Conservation (phyloP, 2,329 filamentous ascomycete genomes). For the Microcyclospora tardicrescens region DNA sequence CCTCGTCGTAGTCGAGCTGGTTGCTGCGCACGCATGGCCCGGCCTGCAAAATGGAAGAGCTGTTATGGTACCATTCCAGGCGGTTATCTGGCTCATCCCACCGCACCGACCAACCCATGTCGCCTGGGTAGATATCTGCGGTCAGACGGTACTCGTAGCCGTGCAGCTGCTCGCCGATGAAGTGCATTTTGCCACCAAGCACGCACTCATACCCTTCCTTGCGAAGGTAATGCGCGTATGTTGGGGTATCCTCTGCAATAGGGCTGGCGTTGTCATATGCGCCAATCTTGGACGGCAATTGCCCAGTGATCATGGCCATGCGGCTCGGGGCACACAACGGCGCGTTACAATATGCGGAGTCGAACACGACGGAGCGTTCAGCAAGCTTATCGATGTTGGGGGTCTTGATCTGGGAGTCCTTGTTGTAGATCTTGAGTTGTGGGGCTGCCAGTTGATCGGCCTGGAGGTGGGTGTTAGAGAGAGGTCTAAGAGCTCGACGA, state of each 20-base stretch:
- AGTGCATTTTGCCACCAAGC: conserved; percentile 94
- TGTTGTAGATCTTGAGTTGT: conserved; percentile 82
- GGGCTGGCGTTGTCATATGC: conserved; percentile 86
- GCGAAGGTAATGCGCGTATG: conserved; percentile 84
- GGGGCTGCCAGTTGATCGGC: conserved; percentile 89
- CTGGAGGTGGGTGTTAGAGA: no score
- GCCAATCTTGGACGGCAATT: conserved; percentile 80
- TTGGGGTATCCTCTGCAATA: conserved; percentile 71
- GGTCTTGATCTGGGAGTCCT: conserved; percentile 78
- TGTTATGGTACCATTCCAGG: conserved; percentile 93
- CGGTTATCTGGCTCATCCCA: conserved; percentile 80
- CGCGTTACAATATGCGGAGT: conserved; percentile 88
- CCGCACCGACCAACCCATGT: conserved; percentile 89
- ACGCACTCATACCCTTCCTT: conserved; percentile 78
- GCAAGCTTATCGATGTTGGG: conserved; percentile 79
- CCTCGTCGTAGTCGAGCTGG: conserved; percentile 90
- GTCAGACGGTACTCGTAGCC: conserved; percentile 87
- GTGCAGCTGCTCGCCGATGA: conserved; percentile 86
- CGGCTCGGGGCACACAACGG: conserved; percentile 85
- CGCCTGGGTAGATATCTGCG: conserved; percentile 89
- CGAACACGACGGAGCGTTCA: conserved; percentile 72
- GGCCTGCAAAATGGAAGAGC: conserved; percentile 82
- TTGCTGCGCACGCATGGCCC: conserved; percentile 83
- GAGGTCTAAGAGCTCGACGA: no score
- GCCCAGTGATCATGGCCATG: conserved; percentile 88